Percentiles rank a stretch among this genome's conserved stretches.
phyloP scores from a whole-genome alignment of 2,329 filamentous ascomycete species.

The Penicillium sp. region DNA sequence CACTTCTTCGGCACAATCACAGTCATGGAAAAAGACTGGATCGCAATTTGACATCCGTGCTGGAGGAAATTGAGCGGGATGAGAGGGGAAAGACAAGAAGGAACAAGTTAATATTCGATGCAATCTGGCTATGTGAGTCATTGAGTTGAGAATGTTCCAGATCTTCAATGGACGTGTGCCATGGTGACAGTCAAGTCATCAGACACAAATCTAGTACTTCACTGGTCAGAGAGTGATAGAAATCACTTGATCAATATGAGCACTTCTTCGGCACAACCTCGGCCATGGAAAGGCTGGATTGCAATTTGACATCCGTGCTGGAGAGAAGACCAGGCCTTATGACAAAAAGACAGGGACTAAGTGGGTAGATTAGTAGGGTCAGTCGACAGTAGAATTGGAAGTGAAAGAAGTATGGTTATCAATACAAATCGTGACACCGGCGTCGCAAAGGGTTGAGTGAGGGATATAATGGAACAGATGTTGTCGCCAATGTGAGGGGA shows the following conservation, averaged over 20 bases:
- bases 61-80: slow-evolving; percentile 32
- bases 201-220: slow-evolving; percentile 43
- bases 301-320: slow-evolving; percentile 99
- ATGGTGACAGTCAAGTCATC: slow-evolving; percentile 24
- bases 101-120: background rate
- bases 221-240: slow-evolving; percentile 27
- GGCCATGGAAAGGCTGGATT: slow-evolving; percentile 76
- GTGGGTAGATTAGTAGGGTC: background rate
- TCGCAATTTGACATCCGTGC: slow-evolving; percentile 99
- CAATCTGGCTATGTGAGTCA: slow-evolving; percentile 1
- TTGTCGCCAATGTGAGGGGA: slow-evolving; percentile 20
- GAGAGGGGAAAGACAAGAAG: background rate
- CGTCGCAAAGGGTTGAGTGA: slow-evolving; percentile 9
- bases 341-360: background rate
- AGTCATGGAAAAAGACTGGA: slow-evolving; percentile 68
- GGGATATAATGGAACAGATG: slow-evolving; percentile 24
- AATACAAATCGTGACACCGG: slow-evolving; percentile 26
- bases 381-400: slow-evolving; percentile 7
- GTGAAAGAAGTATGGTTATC: slow-evolving; percentile 25
- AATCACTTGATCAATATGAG: slow-evolving; percentile 57
- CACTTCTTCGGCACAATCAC: slow-evolving; percentile 99
- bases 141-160: slow-evolving; percentile 31
- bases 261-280: slow-evolving; percentile 99
- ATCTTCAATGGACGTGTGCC: slow-evolving; percentile 43
- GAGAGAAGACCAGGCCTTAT: background rate